Conservation (phyloP, 148 eudicot species). For the Agrostemma githago region DNA sequence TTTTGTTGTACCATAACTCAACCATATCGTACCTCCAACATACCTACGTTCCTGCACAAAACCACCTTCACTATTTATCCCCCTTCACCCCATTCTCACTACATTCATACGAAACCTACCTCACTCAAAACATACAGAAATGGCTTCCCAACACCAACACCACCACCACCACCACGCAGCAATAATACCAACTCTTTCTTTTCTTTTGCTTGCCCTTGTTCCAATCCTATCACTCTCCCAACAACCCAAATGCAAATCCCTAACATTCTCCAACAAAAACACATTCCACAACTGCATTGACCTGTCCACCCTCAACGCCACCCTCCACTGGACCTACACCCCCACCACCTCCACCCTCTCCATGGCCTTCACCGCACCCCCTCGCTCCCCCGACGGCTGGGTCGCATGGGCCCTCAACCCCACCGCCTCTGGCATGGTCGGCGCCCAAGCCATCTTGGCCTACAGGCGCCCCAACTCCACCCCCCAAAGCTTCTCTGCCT, state of each 20-base stretch:
- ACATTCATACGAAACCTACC: background rate
- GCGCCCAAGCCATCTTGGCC: slow-evolving; percentile 58
- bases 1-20: slow-evolving; percentile 7
- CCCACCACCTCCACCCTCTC: slow-evolving; percentile 38
- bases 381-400: slow-evolving; percentile 51
- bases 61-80: slow-evolving; percentile 14
- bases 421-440: slow-evolving; percentile 53
- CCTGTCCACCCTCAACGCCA: slow-evolving; percentile 38
- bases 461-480: slow-evolving; percentile 25
- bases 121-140: slow-evolving; percentile 22
- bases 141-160: background rate
- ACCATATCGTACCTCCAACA: background rate
- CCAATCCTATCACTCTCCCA: slow-evolving; percentile 15
- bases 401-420: slow-evolving; percentile 82
- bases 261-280: slow-evolving; percentile 39
- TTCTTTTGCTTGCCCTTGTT: background rate
- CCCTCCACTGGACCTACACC: slow-evolving; percentile 58
- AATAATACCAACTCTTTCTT: background rate
- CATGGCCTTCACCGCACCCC: slow-evolving; percentile 56
- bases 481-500: slow-evolving; percentile 45
- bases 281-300: slow-evolving; percentile 39
- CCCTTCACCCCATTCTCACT: background rate
- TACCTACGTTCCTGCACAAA: background rate
- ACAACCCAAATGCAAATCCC: slow-evolving; percentile 52
- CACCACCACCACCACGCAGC: too few species aligned